These are phyloP conservation scores for Gautieria morchelliformis DNA, from an alignment of 768 basidiomycete species.

Conservation along the genomic window DNA sequence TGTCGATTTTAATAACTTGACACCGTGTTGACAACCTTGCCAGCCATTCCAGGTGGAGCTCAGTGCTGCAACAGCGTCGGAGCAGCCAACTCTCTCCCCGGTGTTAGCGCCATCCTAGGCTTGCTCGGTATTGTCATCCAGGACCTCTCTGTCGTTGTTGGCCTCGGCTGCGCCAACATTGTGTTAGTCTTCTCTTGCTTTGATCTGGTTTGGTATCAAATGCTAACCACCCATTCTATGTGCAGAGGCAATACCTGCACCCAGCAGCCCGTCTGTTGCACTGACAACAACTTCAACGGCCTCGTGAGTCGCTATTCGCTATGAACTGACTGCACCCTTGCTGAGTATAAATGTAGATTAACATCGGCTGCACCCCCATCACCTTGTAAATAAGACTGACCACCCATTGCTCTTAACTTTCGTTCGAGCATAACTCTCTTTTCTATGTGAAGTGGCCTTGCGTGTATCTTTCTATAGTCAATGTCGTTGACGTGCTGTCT, in stretches of 20 bases:
- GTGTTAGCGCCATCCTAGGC: slow-evolving; percentile 31
- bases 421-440: too few species aligned
- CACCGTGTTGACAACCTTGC: too few species aligned
- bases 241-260: slow-evolving; percentile 14
- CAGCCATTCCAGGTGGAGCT: slow-evolving; percentile 14
- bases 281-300: slow-evolving; percentile 13
- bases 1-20: not conserved
- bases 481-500: too few species aligned
- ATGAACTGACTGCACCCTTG: too few species aligned
- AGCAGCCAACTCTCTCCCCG: slow-evolving; percentile 7
- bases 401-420: too few species aligned
- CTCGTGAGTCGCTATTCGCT: not conserved
- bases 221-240: not conserved
- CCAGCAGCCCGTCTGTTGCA: slow-evolving; percentile 19
- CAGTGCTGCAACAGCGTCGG: slow-evolving; percentile 25
- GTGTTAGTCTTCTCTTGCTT: not conserved
- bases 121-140: slow-evolving; percentile 17
- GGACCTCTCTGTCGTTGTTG: slow-evolving; percentile 14
- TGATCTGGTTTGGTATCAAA: too few species aligned
- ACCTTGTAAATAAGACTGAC: too few species aligned
- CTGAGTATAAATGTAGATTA: too few species aligned
- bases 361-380: too few species aligned
- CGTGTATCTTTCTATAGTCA: too few species aligned
- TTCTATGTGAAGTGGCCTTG: too few species aligned
- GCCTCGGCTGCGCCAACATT: slow-evolving; percentile 17